A percentile compares a stretch with the other conserved stretches of the same genome.
phyloP scores from a whole-genome alignment of 176 grass and related monocot genomes.

The Thinopyrum elongatum region DNA sequence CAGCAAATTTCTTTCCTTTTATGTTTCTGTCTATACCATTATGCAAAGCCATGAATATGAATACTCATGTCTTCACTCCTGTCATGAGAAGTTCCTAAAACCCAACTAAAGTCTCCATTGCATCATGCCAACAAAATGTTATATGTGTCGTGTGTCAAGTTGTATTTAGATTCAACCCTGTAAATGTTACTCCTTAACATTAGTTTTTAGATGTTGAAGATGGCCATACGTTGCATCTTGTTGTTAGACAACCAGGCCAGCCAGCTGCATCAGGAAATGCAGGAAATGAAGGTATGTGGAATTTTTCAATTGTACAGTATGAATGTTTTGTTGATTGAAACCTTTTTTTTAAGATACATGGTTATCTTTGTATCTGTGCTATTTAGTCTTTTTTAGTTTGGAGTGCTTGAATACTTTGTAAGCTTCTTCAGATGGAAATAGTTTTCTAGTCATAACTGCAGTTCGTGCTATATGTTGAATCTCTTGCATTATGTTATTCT shows the following conservation, averaged over 20 bases:
- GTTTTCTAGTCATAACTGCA: not conserved
- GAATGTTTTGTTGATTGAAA: conserved; percentile 15
- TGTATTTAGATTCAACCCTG: conserved; percentile 5
- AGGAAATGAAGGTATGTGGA: conserved; percentile 57
- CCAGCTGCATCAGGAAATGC: conserved; percentile 46
- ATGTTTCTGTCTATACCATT: not conserved
- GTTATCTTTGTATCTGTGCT: not conserved
- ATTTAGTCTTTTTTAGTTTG: conserved; percentile 12
- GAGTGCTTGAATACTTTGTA: not conserved
- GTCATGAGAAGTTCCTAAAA: conserved; percentile 1
- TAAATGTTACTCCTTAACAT: conserved; percentile 39
- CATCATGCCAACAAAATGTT: not conserved
- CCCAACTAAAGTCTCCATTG: not conserved
- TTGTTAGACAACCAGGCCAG: conserved; percentile 85
- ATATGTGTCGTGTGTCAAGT: not conserved
- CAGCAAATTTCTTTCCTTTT: not conserved
- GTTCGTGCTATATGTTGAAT: not conserved
- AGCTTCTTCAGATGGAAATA: not conserved
- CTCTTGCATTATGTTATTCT: conserved; percentile 10
- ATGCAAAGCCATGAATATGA: not conserved
- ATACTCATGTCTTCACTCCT: conserved; percentile 3
- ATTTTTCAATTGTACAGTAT: conserved; percentile 6
- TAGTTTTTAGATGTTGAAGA: conserved; percentile 91
- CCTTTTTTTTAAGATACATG: not conserved
- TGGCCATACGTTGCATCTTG: conserved; percentile 99